These are phyloP conservation scores for Colletotrichum orbiculare DNA, from an alignment of 2,329 filamentous ascomycete species.

Conservation along the genomic window DNA sequence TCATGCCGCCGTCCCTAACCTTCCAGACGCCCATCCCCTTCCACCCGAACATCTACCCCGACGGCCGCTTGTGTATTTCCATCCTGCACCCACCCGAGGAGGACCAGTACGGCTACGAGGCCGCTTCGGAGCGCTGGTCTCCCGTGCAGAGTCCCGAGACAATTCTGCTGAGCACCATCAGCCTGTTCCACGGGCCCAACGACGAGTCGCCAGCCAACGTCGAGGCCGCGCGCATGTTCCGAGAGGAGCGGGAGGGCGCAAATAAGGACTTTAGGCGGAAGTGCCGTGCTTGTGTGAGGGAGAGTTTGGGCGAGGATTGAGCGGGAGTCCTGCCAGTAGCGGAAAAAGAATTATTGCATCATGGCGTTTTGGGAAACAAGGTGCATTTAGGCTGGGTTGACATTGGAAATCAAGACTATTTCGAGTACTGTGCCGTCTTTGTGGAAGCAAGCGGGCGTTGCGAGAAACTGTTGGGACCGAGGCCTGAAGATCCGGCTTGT, in stretches of 20 bases:
- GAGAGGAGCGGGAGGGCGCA: constrained; percentile 75
- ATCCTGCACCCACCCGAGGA: constrained; percentile 96
- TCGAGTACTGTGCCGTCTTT: too few relatives aligned
- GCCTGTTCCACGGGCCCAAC: constrained; percentile 91
- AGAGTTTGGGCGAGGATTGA: constrained; percentile 81
- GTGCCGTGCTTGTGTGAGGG: constrained; percentile 82
- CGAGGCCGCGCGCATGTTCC: constrained; percentile 88
- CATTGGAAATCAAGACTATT: too few relatives aligned
- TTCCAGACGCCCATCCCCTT: constrained; percentile 87
- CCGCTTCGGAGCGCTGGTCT: constrained; percentile 89
- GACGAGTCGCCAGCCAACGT: constrained; percentile 96
- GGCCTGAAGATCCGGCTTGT: too few relatives aligned
- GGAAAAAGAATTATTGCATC: too few relatives aligned
- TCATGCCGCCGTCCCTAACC: constrained; percentile 86
- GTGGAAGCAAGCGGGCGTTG: too few relatives aligned
- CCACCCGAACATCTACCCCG: constrained; percentile 93
- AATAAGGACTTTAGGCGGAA: constrained; percentile 80
- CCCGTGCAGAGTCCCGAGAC: constrained; percentile 96
- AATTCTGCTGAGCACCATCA: constrained; percentile 91
- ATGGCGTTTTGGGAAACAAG: too few relatives aligned
- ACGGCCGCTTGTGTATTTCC: constrained; percentile 92
- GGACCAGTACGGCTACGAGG: constrained; percentile 94
- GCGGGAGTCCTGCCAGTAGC: neutral
- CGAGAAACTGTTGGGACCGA: too few relatives aligned
- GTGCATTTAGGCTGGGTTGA: too few relatives aligned